Percentiles rank a stretch among this genome's conserved stretches.
Evolutionary conservation across 2,329 filamentous ascomycete species (phyloP).

Genomic region (Alternaria burnsii): DNA sequence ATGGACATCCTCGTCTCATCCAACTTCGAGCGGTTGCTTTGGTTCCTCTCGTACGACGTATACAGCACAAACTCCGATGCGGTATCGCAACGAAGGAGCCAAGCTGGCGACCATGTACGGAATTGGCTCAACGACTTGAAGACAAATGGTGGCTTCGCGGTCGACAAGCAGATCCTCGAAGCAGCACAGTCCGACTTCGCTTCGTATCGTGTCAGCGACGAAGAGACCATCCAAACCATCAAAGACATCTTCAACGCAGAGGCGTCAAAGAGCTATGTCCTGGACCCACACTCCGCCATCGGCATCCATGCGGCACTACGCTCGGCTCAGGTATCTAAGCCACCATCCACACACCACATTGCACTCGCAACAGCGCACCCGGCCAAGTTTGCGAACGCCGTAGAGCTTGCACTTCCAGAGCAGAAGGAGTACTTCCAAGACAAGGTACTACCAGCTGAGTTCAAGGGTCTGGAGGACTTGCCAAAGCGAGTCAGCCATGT

Average conservation of each 20-base stretch:
- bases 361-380: conserved; percentile 93
- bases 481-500: conserved; percentile 77
- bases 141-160: conserved; percentile 80
- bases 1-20: conserved; percentile 98
- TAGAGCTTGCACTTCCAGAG: conserved; percentile 78
- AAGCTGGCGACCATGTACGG: conserved; percentile 75
- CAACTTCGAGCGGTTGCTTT: conserved; percentile 95
- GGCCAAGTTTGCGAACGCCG: conserved; percentile 89
- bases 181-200: conserved; percentile 78
- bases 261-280: conserved; percentile 69
- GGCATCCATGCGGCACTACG: conserved; percentile 80
- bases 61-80: conserved; percentile 51
- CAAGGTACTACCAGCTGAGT: conserved; percentile 81
- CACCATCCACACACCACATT: conserved; percentile 70
- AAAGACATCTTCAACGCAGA: conserved; percentile 59
- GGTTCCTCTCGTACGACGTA: conserved; percentile 79
- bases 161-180: conserved; percentile 76
- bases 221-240: conserved; percentile 59
- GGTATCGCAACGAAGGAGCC: conserved; percentile 56
- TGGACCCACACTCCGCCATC: conserved; percentile 93
- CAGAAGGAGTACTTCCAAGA: conserved; percentile 79
- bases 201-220: conserved; percentile 73
- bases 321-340: conserved; percentile 65
- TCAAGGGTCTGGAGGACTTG: conserved; percentile 78
- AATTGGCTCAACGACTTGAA: conserved; percentile 84